A percentile compares a stretch with the other conserved stretches of the same genome.
Evolutionary conservation across 2,329 filamentous ascomycete genomes (phyloP).

Genomic region (Beauveria australis): DNA sequence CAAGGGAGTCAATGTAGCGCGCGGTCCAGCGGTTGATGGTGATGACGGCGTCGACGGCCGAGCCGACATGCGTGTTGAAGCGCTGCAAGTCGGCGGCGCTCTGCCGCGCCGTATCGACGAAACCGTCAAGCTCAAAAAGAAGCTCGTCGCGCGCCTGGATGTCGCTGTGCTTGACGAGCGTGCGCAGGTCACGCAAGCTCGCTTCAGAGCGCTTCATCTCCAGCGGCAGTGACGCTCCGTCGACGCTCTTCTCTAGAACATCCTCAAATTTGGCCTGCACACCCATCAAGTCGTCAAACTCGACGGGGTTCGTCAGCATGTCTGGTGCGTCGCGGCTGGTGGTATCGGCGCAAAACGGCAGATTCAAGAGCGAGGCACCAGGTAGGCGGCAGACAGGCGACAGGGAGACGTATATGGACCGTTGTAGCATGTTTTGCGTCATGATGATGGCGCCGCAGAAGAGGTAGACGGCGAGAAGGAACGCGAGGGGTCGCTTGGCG

Average conservation of each 20-base stretch:
- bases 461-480: constrained; percentile 53
- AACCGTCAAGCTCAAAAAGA: constrained; percentile 66
- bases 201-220: constrained; percentile 74
- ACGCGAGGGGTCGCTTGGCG: constrained; percentile 55
- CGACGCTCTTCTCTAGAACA: constrained; percentile 59
- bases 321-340: constrained; percentile 12
- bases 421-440: constrained; percentile 52
- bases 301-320: constrained; percentile 32
- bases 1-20: constrained; percentile 57
- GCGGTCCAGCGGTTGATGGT: constrained; percentile 70
- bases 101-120: constrained; percentile 59
- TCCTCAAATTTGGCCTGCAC: constrained; percentile 71
- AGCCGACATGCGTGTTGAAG: constrained; percentile 70
- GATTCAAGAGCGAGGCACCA: constrained; percentile 49
- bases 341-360: constrained; percentile 53
- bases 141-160: constrained; percentile 62
- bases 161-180: constrained; percentile 61
- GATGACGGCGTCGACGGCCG: constrained; percentile 66
- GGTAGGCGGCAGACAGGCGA: constrained; percentile 65
- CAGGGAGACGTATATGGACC: constrained; percentile 52
- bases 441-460: constrained; percentile 51
- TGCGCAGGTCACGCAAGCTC: constrained; percentile 65
- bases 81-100: constrained; percentile 59
- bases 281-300: constrained; percentile 68
- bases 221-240: constrained; percentile 59